These are phyloP conservation scores for Conringia planisiliqua DNA, from an alignment of 345 rosid genomes.

Conservation along the genomic window DNA sequence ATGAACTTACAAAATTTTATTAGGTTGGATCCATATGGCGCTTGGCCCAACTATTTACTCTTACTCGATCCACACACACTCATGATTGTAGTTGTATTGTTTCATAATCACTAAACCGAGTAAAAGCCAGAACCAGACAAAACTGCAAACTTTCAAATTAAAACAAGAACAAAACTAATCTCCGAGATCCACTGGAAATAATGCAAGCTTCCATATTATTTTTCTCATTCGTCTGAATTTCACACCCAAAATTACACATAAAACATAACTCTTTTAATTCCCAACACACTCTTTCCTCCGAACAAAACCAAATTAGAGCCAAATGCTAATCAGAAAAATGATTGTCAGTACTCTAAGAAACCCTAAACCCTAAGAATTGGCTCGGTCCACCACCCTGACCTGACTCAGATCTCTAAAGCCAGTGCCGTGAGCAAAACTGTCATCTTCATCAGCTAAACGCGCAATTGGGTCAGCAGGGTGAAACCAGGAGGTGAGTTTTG, in stretches of 20 bases:
- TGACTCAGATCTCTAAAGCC: conserved; percentile 13
- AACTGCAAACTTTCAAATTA: background rate
- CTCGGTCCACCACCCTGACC: conserved; percentile 1
- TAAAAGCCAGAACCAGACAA: background rate
- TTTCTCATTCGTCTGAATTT: conserved; percentile 14
- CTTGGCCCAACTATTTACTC: background rate
- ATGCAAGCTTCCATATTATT: background rate
- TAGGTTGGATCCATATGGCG: background rate
- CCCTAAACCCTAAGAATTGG: conserved; percentile 1
- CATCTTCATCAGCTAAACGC: background rate
- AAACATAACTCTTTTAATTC: conserved; percentile 5
- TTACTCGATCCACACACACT: background rate
- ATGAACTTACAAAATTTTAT: background rate
- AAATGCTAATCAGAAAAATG: conserved; percentile 17
- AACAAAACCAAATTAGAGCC: conserved; percentile 17
- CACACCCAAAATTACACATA: conserved; percentile 24
- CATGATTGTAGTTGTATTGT: background rate
- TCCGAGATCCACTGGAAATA: background rate
- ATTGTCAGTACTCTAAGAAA: conserved; percentile 3
- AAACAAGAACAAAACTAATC: background rate
- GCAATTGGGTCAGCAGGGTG: background rate
- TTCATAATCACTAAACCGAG: background rate
- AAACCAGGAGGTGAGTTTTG: conserved; percentile 19
- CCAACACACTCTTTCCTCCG: background rate
- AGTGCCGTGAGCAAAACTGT: background rate